Conservation (phyloP, 306 rosid species). For the Cicer arietinum region DNA sequence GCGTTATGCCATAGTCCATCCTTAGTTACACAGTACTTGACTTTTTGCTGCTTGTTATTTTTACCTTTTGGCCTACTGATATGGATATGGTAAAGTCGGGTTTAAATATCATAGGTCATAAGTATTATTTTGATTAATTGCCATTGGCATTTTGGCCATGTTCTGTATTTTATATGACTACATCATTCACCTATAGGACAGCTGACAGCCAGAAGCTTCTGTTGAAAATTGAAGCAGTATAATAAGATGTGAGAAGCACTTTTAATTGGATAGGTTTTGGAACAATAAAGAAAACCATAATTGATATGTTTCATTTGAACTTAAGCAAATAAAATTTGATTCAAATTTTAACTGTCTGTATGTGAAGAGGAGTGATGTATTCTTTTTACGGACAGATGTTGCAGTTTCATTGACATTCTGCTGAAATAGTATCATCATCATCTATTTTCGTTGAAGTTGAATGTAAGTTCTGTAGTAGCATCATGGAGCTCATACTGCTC, state of each 20-base stretch:
- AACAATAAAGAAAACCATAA: background rate
- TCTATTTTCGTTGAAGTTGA: background rate
- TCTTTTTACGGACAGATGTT: background rate
- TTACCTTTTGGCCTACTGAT: too few relatives aligned
- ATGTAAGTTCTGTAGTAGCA: background rate
- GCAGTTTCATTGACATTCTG: background rate
- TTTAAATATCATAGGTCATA: background rate
- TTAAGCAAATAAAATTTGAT: background rate
- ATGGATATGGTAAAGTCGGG: background rate
- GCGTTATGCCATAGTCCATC: background rate
- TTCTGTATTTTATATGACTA: background rate
- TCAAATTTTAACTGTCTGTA: background rate
- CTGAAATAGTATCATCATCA: background rate
- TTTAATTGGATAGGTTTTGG: background rate
- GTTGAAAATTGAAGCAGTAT: conserved; percentile 8
- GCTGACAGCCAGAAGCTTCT: background rate
- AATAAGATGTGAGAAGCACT: background rate
- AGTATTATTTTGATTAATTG: background rate
- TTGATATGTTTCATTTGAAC: background rate
- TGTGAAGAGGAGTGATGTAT: background rate
- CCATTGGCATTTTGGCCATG: too few relatives aligned
- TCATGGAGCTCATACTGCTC: background rate
- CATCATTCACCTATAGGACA: background rate
- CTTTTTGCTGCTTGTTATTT: background rate
- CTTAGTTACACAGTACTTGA: too few relatives aligned